Base-by-base conservation (phyloP, 2,329 filamentous ascomycete genomes). In the Phaeosphaeriaceae sp. region DNA sequence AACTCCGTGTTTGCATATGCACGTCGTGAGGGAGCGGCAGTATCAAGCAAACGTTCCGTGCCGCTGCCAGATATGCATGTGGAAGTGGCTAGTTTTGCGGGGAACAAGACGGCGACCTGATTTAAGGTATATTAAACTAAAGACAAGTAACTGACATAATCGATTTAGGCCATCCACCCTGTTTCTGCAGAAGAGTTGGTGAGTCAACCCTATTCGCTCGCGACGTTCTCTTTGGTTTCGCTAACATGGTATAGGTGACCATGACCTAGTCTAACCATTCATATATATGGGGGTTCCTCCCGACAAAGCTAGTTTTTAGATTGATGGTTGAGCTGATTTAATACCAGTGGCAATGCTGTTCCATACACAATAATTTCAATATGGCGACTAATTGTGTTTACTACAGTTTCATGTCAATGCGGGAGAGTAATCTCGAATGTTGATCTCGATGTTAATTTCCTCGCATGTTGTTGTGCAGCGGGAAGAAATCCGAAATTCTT, bases 151-250 rank as follows among this genome's bases (percentile, higher is more conserved):
- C 44, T 52, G 51, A 58, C 50, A 36, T 37, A 30, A 44, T 36
- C 36, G 26, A 30, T 42, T 41, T 43, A 72, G 69, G 70, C 69
- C 35, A 73, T 73, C 48, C 70, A 73, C 44, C 70, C 69, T 26
- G 70, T 73, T 43, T 73, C 70, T n/a, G 70, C 70, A 29, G 70
- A 73, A 44, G 70, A 73, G 49, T 50, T 72, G 54, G 70, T 70
- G 56, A 42, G 61, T 51, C 23, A 11, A 26, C 23, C 23, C 23
- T 26, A 26, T 26, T 26, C 23, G 23, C 23, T 26, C 23, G 7
- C 7, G 23, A 11, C 23, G 16, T 32, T 26, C 21, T 18, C 21
- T 11, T 30, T 48, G 13, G 47, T 53, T 52, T 56, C 32, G 36
- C 40, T 37, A 36, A 44, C 15, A 28, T 35, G 20, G 15, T 30